Base-by-base conservation (phyloP, 768 basidiomycete species). In the Hemileccinum rubropunctum region DNA sequence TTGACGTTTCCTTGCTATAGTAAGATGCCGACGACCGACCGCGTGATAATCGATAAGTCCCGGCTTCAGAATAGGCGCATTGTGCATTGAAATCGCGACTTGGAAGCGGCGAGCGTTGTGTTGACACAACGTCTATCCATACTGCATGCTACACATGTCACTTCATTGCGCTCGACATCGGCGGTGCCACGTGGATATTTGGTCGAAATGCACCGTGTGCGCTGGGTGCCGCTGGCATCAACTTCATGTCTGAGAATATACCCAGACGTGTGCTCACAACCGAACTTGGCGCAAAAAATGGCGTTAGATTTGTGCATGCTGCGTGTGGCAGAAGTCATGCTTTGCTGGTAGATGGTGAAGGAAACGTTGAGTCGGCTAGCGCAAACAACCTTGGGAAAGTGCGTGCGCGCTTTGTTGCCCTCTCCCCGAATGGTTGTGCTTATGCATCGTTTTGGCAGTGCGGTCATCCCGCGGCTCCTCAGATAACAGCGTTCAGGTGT, bases 131-230 rank as follows among this genome's bases (percentile, higher is more conserved):
- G 18, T 88, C 86, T 7, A 69, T 94, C 45, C 84, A 94, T 66
- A 78, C 88, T 10, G 86, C 88, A 2, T 89, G 88, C 58, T 78
- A 73, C 10, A 81, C 81, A 7, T 91, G 88, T 62, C 89, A 93
- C 63, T 84, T 80, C 58, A 81, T 93, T 36, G 82, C 76, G 13
- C 66, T 94, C 54, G 88, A 90, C 71, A 58, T 77, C 20, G 78
- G 84, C 46, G 93, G 92, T 6, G 76, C 80, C 34, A 95, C 93
- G 9, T 94, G 91, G 85, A 68, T 98, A 58, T 91, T 95, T 63
- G 95, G 95, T 7, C 83, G 92, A 46, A 92, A 91, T 68, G 82
- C 81, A 35, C 83, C 76, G 50, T 73, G 79, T 49, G 79, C 80
- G 37, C 76, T 93, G 4, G 88, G 89, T n/a, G 70, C 82, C 9